Percentiles rank a stretch among this genome's conserved stretches.
phyloP scores from a whole-genome alignment of 352 stramenopile species.

The Phytophthora foliorum region DNA sequence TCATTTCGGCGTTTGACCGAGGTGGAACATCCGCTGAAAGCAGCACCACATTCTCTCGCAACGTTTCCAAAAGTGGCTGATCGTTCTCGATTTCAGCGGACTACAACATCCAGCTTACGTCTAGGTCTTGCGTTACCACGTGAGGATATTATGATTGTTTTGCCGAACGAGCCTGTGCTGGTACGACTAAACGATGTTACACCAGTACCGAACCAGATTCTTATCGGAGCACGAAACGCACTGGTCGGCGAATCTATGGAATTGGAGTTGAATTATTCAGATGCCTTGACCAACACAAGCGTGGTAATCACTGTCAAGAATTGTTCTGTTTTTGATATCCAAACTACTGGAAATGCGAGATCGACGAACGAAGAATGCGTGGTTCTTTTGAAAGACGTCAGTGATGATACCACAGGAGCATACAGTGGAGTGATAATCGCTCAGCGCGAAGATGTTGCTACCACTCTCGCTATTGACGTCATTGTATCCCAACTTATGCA shows the following conservation, averaged over 20 bases:
- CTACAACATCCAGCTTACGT: not conserved
- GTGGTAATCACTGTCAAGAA: conserved; percentile 26
- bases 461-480: conserved; percentile 7
- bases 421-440: conserved; percentile 18
- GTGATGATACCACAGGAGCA: not conserved
- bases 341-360: conserved; percentile 5
- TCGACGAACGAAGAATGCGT: conserved; percentile 17
- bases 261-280: conserved; percentile 18
- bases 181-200: conserved; percentile 24
- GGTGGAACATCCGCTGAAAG: not conserved
- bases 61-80: conserved; percentile 4
- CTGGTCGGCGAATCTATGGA: conserved; percentile 12
- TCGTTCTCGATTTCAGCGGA: not conserved
- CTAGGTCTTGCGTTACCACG: conserved; percentile 1
- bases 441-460: not conserved
- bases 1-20: conserved; percentile 26
- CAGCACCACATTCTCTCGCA: conserved; percentile 1
- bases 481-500: conserved; percentile 4
- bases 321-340: conserved; percentile 18
- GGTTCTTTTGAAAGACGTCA: conserved; percentile 24
- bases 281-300: not conserved
- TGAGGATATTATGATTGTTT: not conserved
- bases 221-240: conserved; percentile 20
- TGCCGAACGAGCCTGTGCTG: conserved; percentile 5
- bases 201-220: conserved; percentile 9